Evolutionary conservation across 805 yeast genomes (phyloP).

Genomic region (Barnettozyma salicaria): DNA sequence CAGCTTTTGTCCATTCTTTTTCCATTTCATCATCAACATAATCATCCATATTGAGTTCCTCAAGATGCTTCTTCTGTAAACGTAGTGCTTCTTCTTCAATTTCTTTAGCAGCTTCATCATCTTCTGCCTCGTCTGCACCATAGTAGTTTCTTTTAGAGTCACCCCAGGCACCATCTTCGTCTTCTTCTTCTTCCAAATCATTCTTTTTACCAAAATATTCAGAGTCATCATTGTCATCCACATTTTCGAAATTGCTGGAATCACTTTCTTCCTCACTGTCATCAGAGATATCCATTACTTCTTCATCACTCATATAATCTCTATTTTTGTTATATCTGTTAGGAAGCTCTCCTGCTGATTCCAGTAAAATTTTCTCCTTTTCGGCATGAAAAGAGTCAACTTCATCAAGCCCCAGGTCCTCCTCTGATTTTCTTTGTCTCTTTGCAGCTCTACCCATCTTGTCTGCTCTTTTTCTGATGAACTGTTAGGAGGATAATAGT

Average conservation of each 20-base stretch:
- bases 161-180: conserved; percentile 44
- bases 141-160: conserved; percentile 39
- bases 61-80: conserved; percentile 74
- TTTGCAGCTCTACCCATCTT: conserved; percentile 13
- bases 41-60: conserved; percentile 70
- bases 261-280: conserved; percentile 44
- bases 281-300: conserved; percentile 35
- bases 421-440: conserved; percentile 14
- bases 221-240: conserved; percentile 27
- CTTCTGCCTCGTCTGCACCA: conserved; percentile 47
- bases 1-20: conserved; percentile 72
- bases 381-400: conserved; percentile 63
- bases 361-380: conserved; percentile 48
- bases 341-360: conserved; percentile 43
- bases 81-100: conserved; percentile 85
- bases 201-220: conserved; percentile 29
- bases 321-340: conserved; percentile 27
- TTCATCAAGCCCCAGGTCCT: conserved; percentile 51
- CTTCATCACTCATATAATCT: conserved; percentile 45
- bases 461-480: conserved; percentile 2
- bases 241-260: no score
- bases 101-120: conserved; percentile 68
- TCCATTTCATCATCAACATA: conserved; percentile 70
- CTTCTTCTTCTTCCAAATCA: conserved; percentile 27
- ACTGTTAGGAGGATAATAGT: background rate